These are phyloP conservation scores for Endocalyx cinctus DNA, from an alignment of 2,329 filamentous ascomycete species.

Conservation along the genomic window DNA sequence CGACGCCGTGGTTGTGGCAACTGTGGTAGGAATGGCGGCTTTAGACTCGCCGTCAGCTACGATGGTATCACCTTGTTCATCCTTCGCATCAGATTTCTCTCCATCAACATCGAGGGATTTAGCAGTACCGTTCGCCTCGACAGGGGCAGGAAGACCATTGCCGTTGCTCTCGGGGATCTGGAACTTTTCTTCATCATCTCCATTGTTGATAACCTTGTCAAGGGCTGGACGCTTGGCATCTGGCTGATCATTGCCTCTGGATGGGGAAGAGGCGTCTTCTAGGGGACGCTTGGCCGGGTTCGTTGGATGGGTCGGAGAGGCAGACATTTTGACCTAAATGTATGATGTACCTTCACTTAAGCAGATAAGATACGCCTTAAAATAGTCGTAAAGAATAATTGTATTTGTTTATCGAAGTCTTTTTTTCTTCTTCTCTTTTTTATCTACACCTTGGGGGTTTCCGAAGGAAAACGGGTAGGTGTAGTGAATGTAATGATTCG, in stretches of 20 bases:
- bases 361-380: conserved; percentile 27
- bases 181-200: conserved; percentile 35
- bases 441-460: conserved; percentile 86
- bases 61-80: conserved; percentile 64
- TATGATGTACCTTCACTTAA: conserved; percentile 23
- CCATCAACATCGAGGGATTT: conserved; percentile 45
- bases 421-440: conserved; percentile 50
- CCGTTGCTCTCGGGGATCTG: conserved; percentile 35
- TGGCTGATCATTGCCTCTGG: conserved; percentile 84
- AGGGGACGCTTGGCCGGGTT: conserved; percentile 85
- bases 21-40: conserved; percentile 33
- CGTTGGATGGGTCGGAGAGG: conserved; percentile 61
- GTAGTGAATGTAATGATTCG: conserved; percentile 68
- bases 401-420: conserved; percentile 44
- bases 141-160: conserved; percentile 29
- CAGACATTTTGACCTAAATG: conserved; percentile 62
- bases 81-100: conserved; percentile 46
- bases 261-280: conserved; percentile 94
- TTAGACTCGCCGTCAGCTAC: conserved; percentile 61
- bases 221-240: conserved; percentile 95
- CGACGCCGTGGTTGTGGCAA: conserved; percentile 27
- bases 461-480: conserved; percentile 93
- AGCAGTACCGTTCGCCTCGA: conserved; percentile 42
- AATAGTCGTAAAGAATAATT: conserved; percentile 33
- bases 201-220: conserved; percentile 80